phyloP scores from a whole-genome alignment of 202 grass and related monocot species.

The Tripidium arundinaceum region DNA sequence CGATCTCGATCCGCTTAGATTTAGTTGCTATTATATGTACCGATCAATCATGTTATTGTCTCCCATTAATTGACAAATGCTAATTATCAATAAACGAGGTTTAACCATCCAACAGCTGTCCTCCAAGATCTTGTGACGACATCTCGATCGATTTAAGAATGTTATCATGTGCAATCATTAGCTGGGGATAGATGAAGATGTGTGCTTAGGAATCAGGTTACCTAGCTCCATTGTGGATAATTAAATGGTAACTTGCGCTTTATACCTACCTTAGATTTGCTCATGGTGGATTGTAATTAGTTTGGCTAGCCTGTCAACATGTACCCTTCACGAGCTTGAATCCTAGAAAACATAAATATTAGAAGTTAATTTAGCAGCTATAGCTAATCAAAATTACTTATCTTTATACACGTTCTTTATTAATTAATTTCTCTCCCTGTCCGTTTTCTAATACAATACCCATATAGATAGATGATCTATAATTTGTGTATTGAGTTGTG shows the following conservation, averaged over 20 bases:
- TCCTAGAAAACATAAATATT: neutral
- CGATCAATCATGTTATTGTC: too few species aligned
- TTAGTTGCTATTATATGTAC: too few species aligned
- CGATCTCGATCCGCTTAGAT: neutral
- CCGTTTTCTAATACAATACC: too few species aligned
- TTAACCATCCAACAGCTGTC: neutral
- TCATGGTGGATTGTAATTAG: neutral
- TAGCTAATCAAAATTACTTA: too few species aligned
- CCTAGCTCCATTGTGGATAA: neutral
- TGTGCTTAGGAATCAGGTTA: neutral
- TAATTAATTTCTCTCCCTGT: too few species aligned
- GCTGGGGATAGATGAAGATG: neutral
- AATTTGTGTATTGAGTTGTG: too few species aligned
- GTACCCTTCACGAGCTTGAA: neutral
- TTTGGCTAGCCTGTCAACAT: neutral
- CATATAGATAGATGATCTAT: too few species aligned
- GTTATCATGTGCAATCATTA: neutral
- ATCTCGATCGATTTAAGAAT: neutral
- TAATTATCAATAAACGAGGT: too few species aligned
- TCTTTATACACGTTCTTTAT: too few species aligned
- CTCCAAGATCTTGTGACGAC: slow-evolving; percentile 17
- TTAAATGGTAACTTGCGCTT: neutral
- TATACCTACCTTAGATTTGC: slow-evolving; percentile 4
- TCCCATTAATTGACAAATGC: neutral
- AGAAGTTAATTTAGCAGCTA: neutral